Evolutionary conservation across 306 rosid species (phyloP).

Genomic region (Fragaria ananassa): DNA sequence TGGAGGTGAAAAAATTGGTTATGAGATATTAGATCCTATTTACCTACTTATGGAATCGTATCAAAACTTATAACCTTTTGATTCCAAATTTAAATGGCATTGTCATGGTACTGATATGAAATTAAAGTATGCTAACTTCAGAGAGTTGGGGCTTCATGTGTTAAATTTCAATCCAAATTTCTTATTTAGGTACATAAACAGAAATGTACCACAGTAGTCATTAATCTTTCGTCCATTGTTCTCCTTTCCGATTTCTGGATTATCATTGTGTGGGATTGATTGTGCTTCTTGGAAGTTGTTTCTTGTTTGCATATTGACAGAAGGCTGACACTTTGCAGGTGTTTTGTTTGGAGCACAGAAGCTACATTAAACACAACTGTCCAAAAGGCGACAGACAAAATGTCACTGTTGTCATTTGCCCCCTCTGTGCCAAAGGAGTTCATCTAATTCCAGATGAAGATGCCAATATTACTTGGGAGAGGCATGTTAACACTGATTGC

Average conservation of each 20-base stretch:
- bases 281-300: slow-evolving; percentile 7
- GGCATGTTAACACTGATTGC: slow-evolving; percentile 70
- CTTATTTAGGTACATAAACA: neutral
- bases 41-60: neutral
- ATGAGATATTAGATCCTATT: neutral
- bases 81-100: neutral
- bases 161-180: neutral
- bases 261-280: neutral
- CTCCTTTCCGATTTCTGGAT: neutral
- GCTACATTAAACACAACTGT: too few species aligned
- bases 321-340: slow-evolving; percentile 14
- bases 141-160: neutral
- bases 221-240: neutral
- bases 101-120: neutral
- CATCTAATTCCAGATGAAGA: slow-evolving; percentile 74
- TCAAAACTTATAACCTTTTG: neutral
- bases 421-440: slow-evolving; percentile 82
- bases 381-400: slow-evolving; percentile 9
- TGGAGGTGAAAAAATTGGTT: neutral
- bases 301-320: neutral
- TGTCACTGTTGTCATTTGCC: slow-evolving; percentile 82
- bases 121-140: neutral
- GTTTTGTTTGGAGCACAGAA: too few species aligned
- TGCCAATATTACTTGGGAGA: slow-evolving; percentile 56
- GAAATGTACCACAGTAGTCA: neutral